These are phyloP conservation scores for Emergomyces orientalis DNA, from an alignment of 2,329 filamentous ascomycete genomes.

Conservation along the genomic window DNA sequence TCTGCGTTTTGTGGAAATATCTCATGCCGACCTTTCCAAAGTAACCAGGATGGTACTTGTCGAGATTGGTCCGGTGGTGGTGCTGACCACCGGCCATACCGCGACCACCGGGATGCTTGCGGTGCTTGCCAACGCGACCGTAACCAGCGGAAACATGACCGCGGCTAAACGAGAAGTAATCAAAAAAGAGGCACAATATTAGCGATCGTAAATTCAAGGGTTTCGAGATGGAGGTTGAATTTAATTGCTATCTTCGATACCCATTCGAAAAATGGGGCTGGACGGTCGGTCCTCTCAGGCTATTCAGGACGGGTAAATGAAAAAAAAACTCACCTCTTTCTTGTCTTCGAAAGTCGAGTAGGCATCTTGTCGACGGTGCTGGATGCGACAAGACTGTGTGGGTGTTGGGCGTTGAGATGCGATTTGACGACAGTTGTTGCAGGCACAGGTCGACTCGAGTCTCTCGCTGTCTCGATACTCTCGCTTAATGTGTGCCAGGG, in stretches of 20 bases:
- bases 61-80: conserved; percentile 89
- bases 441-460: conserved; percentile 16
- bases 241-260: neutral
- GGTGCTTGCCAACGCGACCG: conserved; percentile 97
- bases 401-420: conserved; percentile 32
- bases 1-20: conserved; percentile 92
- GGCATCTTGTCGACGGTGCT: conserved; percentile 41
- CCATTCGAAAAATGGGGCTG: neutral
- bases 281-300: neutral
- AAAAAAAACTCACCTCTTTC: conserved; percentile 38
- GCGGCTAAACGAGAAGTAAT: conserved; percentile 51
- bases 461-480: conserved; percentile 13
- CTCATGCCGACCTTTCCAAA: conserved; percentile 96
- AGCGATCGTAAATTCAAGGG: neutral
- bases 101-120: conserved; percentile 75
- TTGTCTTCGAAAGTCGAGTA: conserved; percentile 44
- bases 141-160: conserved; percentile 98
- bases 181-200: neutral
- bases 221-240: neutral
- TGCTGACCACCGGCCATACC: conserved; percentile 98
- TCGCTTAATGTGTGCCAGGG: conserved; percentile 22
- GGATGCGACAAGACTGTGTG: conserved; percentile 31
- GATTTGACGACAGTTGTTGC: conserved; percentile 12
- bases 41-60: conserved; percentile 97
- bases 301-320: neutral